A percentile compares a stretch with the other conserved stretches of the same genome.
Conservation (phyloP, 257 asterid species). For the Solanum sitiens region DNA sequence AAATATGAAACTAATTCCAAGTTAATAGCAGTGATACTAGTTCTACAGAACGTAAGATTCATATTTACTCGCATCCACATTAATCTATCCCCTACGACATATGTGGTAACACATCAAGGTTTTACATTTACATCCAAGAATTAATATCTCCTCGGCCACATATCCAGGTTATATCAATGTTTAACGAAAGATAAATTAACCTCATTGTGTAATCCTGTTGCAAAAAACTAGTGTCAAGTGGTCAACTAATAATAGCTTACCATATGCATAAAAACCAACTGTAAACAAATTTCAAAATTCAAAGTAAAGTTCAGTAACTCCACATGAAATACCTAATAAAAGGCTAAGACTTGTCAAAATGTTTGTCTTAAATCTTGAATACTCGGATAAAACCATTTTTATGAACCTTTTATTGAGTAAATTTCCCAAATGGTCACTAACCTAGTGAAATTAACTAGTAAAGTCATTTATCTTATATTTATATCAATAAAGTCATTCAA, state of each 20-base stretch:
- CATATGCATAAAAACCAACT: not conserved
- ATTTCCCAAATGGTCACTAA: not conserved
- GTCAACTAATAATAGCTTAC: not conserved
- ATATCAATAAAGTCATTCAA: not conserved
- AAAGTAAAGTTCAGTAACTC: not conserved
- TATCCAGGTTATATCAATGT: not conserved
- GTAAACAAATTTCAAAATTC: not conserved
- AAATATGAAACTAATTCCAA: not conserved
- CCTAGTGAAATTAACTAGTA: not conserved
- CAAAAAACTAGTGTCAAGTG: not conserved
- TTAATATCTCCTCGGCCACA: not conserved
- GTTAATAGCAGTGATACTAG: not conserved
- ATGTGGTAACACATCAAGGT: not conserved
- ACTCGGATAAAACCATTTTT: not conserved
- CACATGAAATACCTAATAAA: not conserved
- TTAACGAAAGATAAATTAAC: not conserved
- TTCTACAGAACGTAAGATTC: not conserved
- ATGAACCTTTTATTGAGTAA: not conserved
- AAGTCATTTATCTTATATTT: not conserved
- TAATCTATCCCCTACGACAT: not conserved
- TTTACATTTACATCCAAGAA: not conserved
- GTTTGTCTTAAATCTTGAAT: not conserved
- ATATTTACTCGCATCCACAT: not conserved
- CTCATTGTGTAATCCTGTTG: not conserved
- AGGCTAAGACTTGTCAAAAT: not conserved